These are phyloP conservation scores for Metarhizium brunneum DNA, from an alignment of 2,329 filamentous ascomycete genomes.

Conservation along the genomic window DNA sequence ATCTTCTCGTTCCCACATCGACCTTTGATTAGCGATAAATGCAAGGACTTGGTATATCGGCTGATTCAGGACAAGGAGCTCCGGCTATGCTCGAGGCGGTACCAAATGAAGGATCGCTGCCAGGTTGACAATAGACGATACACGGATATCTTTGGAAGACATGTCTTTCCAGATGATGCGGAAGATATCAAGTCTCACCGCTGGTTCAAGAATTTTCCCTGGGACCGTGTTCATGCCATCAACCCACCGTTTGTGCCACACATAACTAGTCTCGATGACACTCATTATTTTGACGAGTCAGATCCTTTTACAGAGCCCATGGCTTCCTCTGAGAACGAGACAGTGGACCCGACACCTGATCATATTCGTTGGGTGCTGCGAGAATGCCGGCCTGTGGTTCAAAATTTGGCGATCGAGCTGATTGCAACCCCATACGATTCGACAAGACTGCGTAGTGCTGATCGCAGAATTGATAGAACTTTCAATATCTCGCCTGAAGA, in stretches of 20 bases:
- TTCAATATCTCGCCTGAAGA: conserved; percentile 23
- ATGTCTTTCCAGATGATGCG: conserved; percentile 76
- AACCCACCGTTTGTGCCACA: conserved; percentile 73
- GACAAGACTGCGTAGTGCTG: conserved; percentile 36
- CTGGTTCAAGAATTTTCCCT: conserved; percentile 74
- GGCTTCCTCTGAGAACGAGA: conserved; percentile 31
- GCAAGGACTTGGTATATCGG: conserved; percentile 65
- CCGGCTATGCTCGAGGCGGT: conserved; percentile 68
- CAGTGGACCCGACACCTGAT: conserved; percentile 17
- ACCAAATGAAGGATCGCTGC: conserved; percentile 54
- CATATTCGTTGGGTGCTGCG: conserved; percentile 24
- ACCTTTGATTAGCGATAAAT: conserved; percentile 56
- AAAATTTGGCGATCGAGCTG: conserved; percentile 34
- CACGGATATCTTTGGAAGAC: conserved; percentile 31
- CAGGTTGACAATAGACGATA: conserved; percentile 12
- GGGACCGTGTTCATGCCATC: conserved; percentile 63
- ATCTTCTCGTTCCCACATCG: conserved; percentile 63
- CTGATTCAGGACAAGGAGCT: conserved; percentile 66
- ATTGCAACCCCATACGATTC: conserved; percentile 40
- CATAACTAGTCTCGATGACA: conserved; percentile 60
- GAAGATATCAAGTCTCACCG: conserved; percentile 82
- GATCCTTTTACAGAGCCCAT: conserved; percentile 59
- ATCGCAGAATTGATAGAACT: conserved; percentile 36
- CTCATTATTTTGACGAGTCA: conserved; percentile 85
- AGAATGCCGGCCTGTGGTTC: conserved; percentile 30